A percentile compares a stretch with the other conserved stretches of the same genome.
Conservation (phyloP, 164 flowering plant genomes). For the Liriodendron chinense region DNA sequence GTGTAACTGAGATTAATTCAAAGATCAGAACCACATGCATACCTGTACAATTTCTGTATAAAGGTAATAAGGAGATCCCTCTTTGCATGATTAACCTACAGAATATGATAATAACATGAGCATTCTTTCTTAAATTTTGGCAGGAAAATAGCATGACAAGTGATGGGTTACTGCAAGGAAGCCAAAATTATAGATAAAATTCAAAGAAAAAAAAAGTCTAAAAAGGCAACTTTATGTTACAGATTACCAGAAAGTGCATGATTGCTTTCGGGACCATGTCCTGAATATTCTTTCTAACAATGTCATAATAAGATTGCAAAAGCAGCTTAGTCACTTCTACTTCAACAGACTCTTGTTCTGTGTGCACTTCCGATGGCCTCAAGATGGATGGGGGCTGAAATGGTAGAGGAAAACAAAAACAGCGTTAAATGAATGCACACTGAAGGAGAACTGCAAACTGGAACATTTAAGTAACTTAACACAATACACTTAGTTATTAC, state of each 20-base stretch:
- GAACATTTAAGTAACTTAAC: too few species aligned
- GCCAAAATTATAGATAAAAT: not conserved
- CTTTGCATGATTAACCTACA: slow-evolving; percentile 89
- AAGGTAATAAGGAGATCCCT: slow-evolving; percentile 88
- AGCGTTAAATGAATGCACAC: not conserved
- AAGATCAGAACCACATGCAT: not conserved
- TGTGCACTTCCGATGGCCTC: slow-evolving; percentile 74
- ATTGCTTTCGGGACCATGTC: slow-evolving; percentile 91
- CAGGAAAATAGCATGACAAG: not conserved
- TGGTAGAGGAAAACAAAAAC: not conserved
- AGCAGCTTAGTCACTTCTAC: slow-evolving; percentile 69
- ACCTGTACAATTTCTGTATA: slow-evolving; percentile 93
- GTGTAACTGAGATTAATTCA: too few species aligned
- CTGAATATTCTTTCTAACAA: slow-evolving; percentile 90
- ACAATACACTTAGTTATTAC: slow-evolving; percentile 25
- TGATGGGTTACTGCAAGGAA: too few species aligned
- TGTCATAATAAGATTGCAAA: slow-evolving; percentile 92
- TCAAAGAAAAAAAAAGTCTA: too few species aligned
- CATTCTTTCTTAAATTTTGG: not conserved
- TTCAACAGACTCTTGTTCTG: slow-evolving; percentile 83
- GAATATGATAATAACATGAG: too few species aligned
- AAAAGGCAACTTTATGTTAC: too few species aligned
- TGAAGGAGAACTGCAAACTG: too few species aligned
- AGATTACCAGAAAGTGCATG: slow-evolving; percentile 89
- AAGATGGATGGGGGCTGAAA: slow-evolving; percentile 77